Conservation (phyloP, 2,329 filamentous ascomycete genomes). For the Fusarium irregulare region DNA sequence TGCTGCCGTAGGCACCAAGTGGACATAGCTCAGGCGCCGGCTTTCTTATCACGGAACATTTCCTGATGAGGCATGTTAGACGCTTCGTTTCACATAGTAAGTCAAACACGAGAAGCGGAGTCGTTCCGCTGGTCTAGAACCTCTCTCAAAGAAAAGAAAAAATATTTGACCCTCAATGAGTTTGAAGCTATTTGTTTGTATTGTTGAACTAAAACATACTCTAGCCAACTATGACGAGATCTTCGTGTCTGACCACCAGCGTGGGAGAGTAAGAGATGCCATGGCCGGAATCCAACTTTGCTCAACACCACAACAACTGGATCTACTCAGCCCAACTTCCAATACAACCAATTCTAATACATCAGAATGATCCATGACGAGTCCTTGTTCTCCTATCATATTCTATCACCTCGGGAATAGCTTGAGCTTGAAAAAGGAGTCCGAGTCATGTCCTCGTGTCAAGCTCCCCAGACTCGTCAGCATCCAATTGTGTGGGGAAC, state of each 20-base stretch:
- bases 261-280: neutral
- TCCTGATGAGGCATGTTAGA: slow-evolving; percentile 4
- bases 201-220: neutral
- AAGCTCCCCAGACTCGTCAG: slow-evolving; percentile 14
- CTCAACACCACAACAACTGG: neutral
- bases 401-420: slow-evolving; percentile 12
- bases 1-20: slow-evolving; percentile 28
- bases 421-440: slow-evolving; percentile 6
- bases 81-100: slow-evolving; percentile 3
- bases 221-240: slow-evolving; percentile 1
- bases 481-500: slow-evolving; percentile 11
- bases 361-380: neutral
- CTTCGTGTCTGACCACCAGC: neutral
- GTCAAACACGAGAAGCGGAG: neutral
- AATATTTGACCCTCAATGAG: neutral
- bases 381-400: neutral
- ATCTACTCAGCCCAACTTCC: neutral
- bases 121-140: neutral
- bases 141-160: neutral
- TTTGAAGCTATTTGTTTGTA: neutral
- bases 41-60: slow-evolving; percentile 17
- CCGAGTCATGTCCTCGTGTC: slow-evolving; percentile 15
- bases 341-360: neutral
- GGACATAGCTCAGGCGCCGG: slow-evolving; percentile 33
- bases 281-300: slow-evolving; percentile 1